phyloP scores from a whole-genome alignment of 1,284 basidiomycete species.

The Neolentinus lepideus region DNA sequence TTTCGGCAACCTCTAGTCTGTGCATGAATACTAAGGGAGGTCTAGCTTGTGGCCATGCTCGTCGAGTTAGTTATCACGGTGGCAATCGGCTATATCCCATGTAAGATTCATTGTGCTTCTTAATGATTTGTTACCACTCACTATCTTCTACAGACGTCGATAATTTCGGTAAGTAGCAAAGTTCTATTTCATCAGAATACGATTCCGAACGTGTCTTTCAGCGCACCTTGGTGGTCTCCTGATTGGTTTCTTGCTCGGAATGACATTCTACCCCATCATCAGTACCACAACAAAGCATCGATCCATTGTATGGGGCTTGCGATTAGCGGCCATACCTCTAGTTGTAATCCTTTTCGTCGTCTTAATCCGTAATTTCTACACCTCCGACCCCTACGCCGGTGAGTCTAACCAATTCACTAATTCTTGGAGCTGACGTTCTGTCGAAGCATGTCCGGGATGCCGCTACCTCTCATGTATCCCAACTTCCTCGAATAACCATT shows the following conservation, averaged over 20 bases:
- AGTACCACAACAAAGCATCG: conserved; percentile 69
- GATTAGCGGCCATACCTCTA: conserved; percentile 68
- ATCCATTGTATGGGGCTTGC: conserved; percentile 67
- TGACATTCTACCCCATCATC: conserved; percentile 87
- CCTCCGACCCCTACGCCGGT: conserved; percentile 75
- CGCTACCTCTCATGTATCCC: conserved; percentile 88
- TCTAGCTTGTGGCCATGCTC: conserved; percentile 70
- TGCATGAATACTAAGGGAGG: not conserved
- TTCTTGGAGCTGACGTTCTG: not conserved
- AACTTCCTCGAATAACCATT: conserved; percentile 68
- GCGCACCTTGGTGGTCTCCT: conserved; percentile 76
- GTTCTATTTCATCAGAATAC: not conserved
- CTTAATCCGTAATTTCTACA: conserved; percentile 86
- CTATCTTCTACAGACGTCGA: conserved; percentile 49
- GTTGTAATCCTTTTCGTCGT: conserved; percentile 79
- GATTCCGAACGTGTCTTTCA: conserved; percentile 18
- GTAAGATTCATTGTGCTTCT: conserved; percentile 29
- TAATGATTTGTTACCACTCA: conserved; percentile 1
- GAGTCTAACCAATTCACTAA: conserved; percentile 15
- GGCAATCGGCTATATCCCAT: conserved; percentile 80
- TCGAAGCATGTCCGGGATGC: conserved; percentile 79
- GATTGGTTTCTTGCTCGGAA: conserved; percentile 80
- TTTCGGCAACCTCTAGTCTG: not conserved
- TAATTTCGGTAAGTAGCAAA: conserved; percentile 56
- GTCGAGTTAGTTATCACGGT: conserved; percentile 83